Percentiles rank a stretch among this genome's conserved stretches.
Evolutionary conservation across 2,329 filamentous ascomycete species (phyloP).

Genomic region (Parastagonospora avenae): DNA sequence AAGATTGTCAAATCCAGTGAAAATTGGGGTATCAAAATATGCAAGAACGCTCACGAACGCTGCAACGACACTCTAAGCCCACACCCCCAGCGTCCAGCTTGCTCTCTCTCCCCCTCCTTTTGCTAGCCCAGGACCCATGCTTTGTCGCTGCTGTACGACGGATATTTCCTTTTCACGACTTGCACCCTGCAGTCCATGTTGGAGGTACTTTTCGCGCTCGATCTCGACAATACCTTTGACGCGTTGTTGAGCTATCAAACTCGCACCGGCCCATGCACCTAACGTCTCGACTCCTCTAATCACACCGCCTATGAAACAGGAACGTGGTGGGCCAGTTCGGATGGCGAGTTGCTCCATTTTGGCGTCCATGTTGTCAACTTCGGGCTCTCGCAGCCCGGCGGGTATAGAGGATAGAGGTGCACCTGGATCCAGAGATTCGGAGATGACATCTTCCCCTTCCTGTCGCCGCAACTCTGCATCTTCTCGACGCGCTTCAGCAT

Average conservation of each 20-base stretch:
- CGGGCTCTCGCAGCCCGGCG: slow-evolving; percentile 54
- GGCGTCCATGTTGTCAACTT: slow-evolving; percentile 63
- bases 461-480: slow-evolving; percentile 22
- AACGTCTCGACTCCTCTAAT: slow-evolving; percentile 71
- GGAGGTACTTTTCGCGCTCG: slow-evolving; percentile 73
- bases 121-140: slow-evolving; percentile 60
- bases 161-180: slow-evolving; percentile 65
- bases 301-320: slow-evolving; percentile 57
- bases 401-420: slow-evolving; percentile 16
- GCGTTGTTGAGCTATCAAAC: slow-evolving; percentile 70
- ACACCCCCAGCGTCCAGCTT: slow-evolving; percentile 48
- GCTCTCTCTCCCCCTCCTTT: slow-evolving; percentile 40
- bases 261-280: slow-evolving; percentile 76
- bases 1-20: not conserved
- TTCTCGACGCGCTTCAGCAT: slow-evolving; percentile 29
- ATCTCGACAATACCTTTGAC: slow-evolving; percentile 71
- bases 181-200: slow-evolving; percentile 68
- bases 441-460: slow-evolving; percentile 29
- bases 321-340: slow-evolving; percentile 46
- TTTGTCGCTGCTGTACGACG: slow-evolving; percentile 63
- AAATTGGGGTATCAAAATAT: not conserved
- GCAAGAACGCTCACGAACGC: not conserved
- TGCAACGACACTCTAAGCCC: slow-evolving; percentile 30
- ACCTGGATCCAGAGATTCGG: slow-evolving; percentile 23
- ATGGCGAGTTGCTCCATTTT: slow-evolving; percentile 59